phyloP scores from a whole-genome alignment of 768 basidiomycete genomes.

The Neoboletus subvelutipes region DNA sequence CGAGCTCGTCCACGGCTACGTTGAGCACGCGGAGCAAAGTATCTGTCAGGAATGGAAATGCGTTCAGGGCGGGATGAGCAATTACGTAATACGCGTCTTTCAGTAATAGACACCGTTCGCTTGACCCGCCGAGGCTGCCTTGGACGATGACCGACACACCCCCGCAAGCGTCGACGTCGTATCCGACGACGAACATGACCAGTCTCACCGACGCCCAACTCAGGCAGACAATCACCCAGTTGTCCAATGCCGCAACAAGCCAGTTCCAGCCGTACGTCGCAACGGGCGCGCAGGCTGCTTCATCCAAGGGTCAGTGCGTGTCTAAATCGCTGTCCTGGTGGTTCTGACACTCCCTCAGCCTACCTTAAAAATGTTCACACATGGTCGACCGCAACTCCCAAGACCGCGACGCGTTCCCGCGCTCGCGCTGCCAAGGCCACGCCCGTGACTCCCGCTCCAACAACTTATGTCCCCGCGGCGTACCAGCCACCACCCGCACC shows the following conservation, averaged over 20 bases:
- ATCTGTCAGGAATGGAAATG: not conserved
- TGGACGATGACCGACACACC: conserved; percentile 31
- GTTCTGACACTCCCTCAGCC: conserved; percentile 35
- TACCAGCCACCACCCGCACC: conserved; percentile 38
- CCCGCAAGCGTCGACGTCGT: conserved; percentile 27
- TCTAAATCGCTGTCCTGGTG: not conserved
- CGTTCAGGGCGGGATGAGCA: not conserved
- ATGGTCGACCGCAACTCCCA: conserved; percentile 58
- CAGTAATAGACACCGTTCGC: not conserved
- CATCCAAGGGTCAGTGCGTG: conserved; percentile 29
- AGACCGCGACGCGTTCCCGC: conserved; percentile 41
- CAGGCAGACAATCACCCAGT: conserved; percentile 58
- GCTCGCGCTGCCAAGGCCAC: conserved; percentile 37
- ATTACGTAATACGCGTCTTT: conserved; percentile 31
- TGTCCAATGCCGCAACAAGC: conserved; percentile 39
- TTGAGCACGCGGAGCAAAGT: not conserved
- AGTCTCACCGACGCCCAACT: conserved; percentile 63
- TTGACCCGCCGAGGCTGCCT: not conserved
- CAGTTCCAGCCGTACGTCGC: conserved; percentile 37
- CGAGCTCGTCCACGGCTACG: not conserved
- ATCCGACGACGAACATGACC: conserved; percentile 37
- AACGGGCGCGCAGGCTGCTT: conserved; percentile 29
- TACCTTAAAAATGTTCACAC: conserved; percentile 71
- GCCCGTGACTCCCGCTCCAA: conserved; percentile 38
- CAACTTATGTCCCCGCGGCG: conserved; percentile 36